Evolutionary conservation across 2,329 filamentous ascomycete genomes (phyloP), one percentile per base, ranked within the genome.

Genomic region (Sarocladiaceae sp.): DNA sequence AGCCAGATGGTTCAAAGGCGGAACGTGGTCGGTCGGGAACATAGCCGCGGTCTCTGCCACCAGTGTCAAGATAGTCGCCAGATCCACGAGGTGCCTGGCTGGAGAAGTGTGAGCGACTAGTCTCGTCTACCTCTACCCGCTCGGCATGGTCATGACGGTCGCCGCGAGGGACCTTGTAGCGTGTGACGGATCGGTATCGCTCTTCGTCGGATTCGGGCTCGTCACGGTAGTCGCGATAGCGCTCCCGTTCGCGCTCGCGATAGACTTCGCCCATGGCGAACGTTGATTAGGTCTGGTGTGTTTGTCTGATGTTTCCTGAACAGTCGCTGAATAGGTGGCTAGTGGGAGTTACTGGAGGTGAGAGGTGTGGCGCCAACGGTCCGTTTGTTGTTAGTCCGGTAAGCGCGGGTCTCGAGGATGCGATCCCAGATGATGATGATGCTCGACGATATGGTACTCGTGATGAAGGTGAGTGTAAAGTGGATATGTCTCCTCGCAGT

Each of bases 101-200:
- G 37, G 66, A 67, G 55, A 63, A 67, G 49, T 64, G 67, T 42
- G 66, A 69, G 55, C 69, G 68, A 43, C 61, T 59, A 41, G 70
- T 68, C 48, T 74, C 68, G 35, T 73, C 70, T 46, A 68, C 55
- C 34, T 71, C 68, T 42, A 69, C 47, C 46, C 61, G 58, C 34
- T 68, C 62, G 46, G 50, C 33, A 15, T 62, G 62, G 29, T 68
- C 64, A 50, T 65, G 61, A 7, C 61, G 63, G 48, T 70, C 69
- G 43, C 64, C 63, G 43, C 56, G 60, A 10, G 67, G 64, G 7
- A 76, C 70, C 56, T 76, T 76, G 64, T 76, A 76, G 45, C 73
- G 68, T 48, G 68, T 70, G 44, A 76, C 65, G n/a, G 60, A 64
- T 53, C 62, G 64, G 58, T 68, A 69, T 33, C 61, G 59, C 41